Conservation (phyloP, 305 asterid genomes). For the Fraxinus platypoda region DNA sequence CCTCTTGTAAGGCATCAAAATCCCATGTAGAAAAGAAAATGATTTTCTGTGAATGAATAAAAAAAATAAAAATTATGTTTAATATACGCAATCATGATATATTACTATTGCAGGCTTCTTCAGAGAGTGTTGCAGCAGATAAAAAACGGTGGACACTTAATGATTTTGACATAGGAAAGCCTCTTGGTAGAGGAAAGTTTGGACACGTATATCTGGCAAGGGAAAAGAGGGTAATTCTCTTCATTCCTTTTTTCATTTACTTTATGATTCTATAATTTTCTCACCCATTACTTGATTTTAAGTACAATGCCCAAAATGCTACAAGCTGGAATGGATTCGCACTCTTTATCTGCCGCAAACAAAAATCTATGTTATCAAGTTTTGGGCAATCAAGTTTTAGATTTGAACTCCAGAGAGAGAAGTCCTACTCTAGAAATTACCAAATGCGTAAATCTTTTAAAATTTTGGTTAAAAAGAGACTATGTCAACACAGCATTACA, state of each 20-base stretch:
- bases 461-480: background rate
- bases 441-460: background rate
- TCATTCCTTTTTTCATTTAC: background rate
- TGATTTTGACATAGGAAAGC: slow-evolving; percentile 94
- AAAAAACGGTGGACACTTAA: slow-evolving; percentile 74
- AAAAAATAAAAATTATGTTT: background rate
- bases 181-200: slow-evolving; percentile 95
- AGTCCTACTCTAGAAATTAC: background rate
- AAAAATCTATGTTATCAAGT: background rate
- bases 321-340: background rate
- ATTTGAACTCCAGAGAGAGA: background rate
- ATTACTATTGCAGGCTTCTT: slow-evolving; percentile 38
- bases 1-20: background rate
- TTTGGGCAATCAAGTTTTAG: background rate
- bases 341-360: background rate
- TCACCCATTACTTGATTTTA: slow-evolving; percentile 4
- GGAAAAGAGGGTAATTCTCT: slow-evolving; percentile 69
- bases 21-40: background rate
- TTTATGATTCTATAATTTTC: slow-evolving; percentile 5
- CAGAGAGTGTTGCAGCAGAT: slow-evolving; percentile 60
- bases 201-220: slow-evolving; percentile 92
- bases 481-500: background rate
- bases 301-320: background rate
- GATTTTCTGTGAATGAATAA: background rate
- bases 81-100: background rate